Conservation (phyloP, 1,139 yeast genomes). For the Hemisphaericaspora lyxosophila region DNA sequence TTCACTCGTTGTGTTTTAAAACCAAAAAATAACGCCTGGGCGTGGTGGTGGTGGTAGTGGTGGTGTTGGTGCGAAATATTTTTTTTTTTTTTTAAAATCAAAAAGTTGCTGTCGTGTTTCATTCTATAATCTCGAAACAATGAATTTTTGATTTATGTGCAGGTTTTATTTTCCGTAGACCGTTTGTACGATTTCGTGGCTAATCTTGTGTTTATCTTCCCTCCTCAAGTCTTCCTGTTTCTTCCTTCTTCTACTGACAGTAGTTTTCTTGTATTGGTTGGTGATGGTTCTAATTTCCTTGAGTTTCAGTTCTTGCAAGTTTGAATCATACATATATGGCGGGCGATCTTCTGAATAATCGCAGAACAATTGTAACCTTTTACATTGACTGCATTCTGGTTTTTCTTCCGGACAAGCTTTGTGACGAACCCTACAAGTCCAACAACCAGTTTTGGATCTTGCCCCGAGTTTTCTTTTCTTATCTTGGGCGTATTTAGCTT, state of each 20-base stretch:
- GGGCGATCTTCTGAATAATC: constrained; percentile 57
- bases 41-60: too few species aligned
- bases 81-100: too few species aligned
- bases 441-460: constrained; percentile 61
- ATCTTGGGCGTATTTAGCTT: constrained; percentile 1
- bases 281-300: constrained; percentile 48
- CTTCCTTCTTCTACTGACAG: constrained; percentile 14
- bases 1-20: too few species aligned
- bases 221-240: constrained; percentile 1
- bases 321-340: constrained; percentile 48
- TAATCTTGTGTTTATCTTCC: too few species aligned
- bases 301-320: constrained; percentile 41
- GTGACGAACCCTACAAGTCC: constrained; percentile 68
- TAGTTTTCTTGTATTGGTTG: constrained; percentile 27
- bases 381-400: constrained; percentile 57
- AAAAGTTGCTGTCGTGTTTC: too few species aligned
- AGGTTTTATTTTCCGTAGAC: background rate
- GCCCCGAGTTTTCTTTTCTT: constrained; percentile 22
- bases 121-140: too few species aligned
- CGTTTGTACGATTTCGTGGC: too few species aligned
- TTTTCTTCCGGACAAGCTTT: constrained; percentile 64
- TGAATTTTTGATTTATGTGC: too few species aligned
- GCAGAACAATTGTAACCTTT: constrained; percentile 50
- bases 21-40: too few species aligned
- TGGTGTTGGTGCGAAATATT: too few species aligned